phyloP scores from a whole-genome alignment of 1,139 yeast genomes.

The Candida sp. region DNA sequence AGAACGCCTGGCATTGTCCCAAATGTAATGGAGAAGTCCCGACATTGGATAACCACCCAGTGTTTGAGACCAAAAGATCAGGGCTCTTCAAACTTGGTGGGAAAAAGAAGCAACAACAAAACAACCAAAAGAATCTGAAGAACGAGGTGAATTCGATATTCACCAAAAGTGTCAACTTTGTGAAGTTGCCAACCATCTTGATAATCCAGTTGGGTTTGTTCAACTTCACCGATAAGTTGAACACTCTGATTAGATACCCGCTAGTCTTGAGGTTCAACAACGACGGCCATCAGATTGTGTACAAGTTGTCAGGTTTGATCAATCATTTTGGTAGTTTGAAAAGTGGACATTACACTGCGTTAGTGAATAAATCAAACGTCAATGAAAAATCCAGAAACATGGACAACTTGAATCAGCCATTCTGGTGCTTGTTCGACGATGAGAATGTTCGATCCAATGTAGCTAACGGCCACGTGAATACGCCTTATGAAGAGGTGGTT shows the following conservation, averaged over 20 bases:
- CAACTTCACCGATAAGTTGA: constrained; percentile 59
- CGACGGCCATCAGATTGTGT: constrained; percentile 45
- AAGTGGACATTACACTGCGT: constrained; percentile 77
- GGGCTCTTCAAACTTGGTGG: constrained; percentile 37
- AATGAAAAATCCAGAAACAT: constrained; percentile 22
- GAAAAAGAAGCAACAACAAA: constrained; percentile 18
- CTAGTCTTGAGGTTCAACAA: constrained; percentile 49
- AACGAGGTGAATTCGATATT: constrained; percentile 12
- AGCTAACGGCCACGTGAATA: constrained; percentile 48
- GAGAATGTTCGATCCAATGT: constrained; percentile 55
- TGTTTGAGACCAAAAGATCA: constrained; percentile 33
- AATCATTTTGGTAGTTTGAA: constrained; percentile 74
- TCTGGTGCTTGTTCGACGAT: constrained; percentile 80
- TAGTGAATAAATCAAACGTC: constrained; percentile 54
- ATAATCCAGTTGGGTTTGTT: constrained; percentile 65
- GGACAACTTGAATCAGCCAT: constrained; percentile 31
- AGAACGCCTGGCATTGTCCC: constrained; percentile 83
- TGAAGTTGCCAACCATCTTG: constrained; percentile 65
- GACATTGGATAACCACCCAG: constrained; percentile 43
- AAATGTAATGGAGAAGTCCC: constrained; percentile 50
- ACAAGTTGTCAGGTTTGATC: constrained; percentile 62
- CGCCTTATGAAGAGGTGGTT: constrained; percentile 39
- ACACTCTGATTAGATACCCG: constrained; percentile 59
- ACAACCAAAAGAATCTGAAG: not conserved
- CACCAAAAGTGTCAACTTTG: constrained; percentile 61